These are phyloP conservation scores for Phytophthora pini DNA, from an alignment of 352 stramenopile genomes.

Conservation along the genomic window DNA sequence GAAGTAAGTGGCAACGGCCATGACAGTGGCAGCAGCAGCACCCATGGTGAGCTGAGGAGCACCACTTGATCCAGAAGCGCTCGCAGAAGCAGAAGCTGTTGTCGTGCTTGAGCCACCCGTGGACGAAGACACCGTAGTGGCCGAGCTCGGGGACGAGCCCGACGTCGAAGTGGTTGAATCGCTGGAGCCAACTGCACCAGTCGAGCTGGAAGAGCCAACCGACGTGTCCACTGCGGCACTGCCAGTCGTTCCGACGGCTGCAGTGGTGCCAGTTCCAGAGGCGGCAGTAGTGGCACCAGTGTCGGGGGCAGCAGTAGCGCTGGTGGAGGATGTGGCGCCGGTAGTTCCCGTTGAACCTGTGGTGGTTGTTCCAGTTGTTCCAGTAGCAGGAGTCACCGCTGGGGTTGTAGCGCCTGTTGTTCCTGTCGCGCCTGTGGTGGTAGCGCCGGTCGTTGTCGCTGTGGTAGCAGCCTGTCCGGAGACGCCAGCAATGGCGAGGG, in stretches of 20 bases:
- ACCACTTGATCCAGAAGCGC: conserved; percentile 23
- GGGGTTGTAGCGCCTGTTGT: conserved; percentile 4
- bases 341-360: conserved; percentile 9
- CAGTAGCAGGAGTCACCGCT: conserved; percentile 14
- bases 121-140: conserved; percentile 15
- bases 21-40: conserved; percentile 5
- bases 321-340: neutral
- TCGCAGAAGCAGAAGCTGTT: conserved; percentile 5
- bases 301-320: neutral
- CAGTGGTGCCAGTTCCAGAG: conserved; percentile 10
- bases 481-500: conserved; percentile 29
- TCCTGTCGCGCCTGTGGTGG: conserved; percentile 2
- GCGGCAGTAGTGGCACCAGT: conserved; percentile 4
- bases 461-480: conserved; percentile 19
- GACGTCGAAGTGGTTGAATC: conserved; percentile 17
- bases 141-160: conserved; percentile 5
- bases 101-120: conserved; percentile 6
- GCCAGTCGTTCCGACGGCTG: conserved; percentile 6
- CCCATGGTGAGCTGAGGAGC: conserved; percentile 30
- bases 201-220: neutral
- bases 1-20: conserved; percentile 28
- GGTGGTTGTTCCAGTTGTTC: neutral
- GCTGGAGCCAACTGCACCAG: neutral
- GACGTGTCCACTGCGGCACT: conserved; percentile 5
- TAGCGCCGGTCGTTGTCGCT: neutral